A percentile compares a stretch with the other conserved stretches of the same genome.
Evolutionary conservation across 2,329 filamentous ascomycete species (phyloP).

Genomic region (Emergomyces pasteurianus): DNA sequence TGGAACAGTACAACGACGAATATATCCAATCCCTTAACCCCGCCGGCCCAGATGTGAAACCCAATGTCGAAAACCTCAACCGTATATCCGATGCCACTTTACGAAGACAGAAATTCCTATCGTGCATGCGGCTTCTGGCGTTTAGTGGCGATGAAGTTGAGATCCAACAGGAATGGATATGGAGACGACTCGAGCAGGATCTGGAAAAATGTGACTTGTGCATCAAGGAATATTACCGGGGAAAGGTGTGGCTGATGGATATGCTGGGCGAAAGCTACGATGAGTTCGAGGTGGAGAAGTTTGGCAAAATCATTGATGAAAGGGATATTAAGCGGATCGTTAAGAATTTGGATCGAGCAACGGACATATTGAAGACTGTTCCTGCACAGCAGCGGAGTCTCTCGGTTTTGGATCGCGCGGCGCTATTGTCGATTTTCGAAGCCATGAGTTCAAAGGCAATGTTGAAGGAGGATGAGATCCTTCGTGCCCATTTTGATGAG

Average conservation of each 20-base stretch:
- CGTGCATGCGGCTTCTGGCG: slow-evolving; percentile 57
- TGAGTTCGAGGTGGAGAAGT: slow-evolving; percentile 35
- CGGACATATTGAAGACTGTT: slow-evolving; percentile 40
- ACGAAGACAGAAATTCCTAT: slow-evolving; percentile 52
- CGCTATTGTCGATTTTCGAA: slow-evolving; percentile 76
- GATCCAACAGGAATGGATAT: slow-evolving; percentile 49
- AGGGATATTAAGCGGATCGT: slow-evolving; percentile 53
- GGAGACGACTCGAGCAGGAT: slow-evolving; percentile 43
- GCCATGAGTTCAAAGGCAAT: slow-evolving; percentile 74
- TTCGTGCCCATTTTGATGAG: slow-evolving; percentile 57
- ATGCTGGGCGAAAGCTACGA: slow-evolving; percentile 46
- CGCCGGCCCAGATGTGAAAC: slow-evolving; percentile 37
- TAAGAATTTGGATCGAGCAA: slow-evolving; percentile 46
- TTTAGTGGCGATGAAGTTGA: slow-evolving; percentile 50
- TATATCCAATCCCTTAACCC: neutral
- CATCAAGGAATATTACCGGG: slow-evolving; percentile 62
- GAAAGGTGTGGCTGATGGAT: slow-evolving; percentile 51
- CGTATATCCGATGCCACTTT: slow-evolving; percentile 44
- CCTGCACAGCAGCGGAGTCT: slow-evolving; percentile 41
- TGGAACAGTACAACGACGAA: slow-evolving; percentile 47
- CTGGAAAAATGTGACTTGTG: slow-evolving; percentile 57
- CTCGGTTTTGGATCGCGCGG: slow-evolving; percentile 41
- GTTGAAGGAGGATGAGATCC: slow-evolving; percentile 44
- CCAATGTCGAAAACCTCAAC: slow-evolving; percentile 18
- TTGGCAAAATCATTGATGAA: slow-evolving; percentile 46